These are phyloP conservation scores for Yamadazyma nakazawae DNA, from an alignment of 805 yeast species.

Conservation along the genomic window DNA sequence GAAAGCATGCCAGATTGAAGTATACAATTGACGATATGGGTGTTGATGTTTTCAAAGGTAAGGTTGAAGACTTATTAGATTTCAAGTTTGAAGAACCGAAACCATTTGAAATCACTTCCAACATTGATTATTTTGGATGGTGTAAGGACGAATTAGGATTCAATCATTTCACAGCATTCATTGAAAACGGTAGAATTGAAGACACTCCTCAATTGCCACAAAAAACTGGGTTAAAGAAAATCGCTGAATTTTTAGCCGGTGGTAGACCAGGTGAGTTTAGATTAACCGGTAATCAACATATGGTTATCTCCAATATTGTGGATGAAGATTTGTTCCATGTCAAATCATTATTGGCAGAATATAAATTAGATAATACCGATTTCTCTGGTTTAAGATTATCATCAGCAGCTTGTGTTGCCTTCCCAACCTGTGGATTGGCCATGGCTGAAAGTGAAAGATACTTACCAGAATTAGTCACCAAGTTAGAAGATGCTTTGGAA, in stretches of 20 bases:
- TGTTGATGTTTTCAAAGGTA: conserved; percentile 72
- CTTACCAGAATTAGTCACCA: conserved; percentile 76
- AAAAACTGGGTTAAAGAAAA: conserved; percentile 76
- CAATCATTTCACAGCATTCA: conserved; percentile 89
- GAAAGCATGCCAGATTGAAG: conserved; percentile 97
- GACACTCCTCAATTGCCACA: conserved; percentile 88
- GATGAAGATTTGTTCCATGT: conserved; percentile 64
- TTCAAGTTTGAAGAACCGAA: conserved; percentile 66
- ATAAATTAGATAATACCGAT: conserved; percentile 78
- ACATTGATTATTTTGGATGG: conserved; percentile 94
- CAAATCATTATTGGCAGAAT: conserved; percentile 62
- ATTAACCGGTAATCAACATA: conserved; percentile 94
- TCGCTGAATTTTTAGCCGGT: conserved; percentile 63
- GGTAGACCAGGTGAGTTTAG: conserved; percentile 78
- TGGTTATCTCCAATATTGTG: conserved; percentile 67
- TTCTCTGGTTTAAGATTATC: conserved; percentile 83
- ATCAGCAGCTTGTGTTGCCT: conserved; percentile 95
- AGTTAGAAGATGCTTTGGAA: conserved; percentile 83
- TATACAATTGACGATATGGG: conserved; percentile 94
- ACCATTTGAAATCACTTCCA: conserved; percentile 76
- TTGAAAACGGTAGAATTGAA: conserved; percentile 95
- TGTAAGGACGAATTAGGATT: conserved; percentile 75
- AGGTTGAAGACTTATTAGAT: conserved; percentile 84
- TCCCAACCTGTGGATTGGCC: conserved; percentile 98
- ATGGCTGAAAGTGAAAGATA: conserved; percentile 98